These are phyloP conservation scores for Lactarius evosmus DNA, from an alignment of 768 basidiomycete genomes.

Conservation along the genomic window DNA sequence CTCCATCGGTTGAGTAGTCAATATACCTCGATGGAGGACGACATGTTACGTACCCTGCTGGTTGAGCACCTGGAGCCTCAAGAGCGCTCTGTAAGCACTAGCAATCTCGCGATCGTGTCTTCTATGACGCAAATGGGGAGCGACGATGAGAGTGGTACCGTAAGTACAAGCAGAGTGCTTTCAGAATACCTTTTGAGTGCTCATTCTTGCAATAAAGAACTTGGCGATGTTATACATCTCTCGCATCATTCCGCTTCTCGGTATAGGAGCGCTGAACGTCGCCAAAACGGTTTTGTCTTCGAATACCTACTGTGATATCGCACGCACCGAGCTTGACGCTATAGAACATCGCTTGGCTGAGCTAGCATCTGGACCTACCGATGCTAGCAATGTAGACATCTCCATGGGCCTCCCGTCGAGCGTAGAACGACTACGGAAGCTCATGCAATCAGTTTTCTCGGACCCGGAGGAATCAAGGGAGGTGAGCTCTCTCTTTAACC, in stretches of 20 bases:
- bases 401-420: background rate
- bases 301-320: conserved; percentile 5
- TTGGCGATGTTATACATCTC: conserved; percentile 35
- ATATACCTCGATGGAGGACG: conserved; percentile 14
- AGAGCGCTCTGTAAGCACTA: conserved; percentile 13
- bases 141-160: conserved; percentile 20
- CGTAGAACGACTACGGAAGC: conserved; percentile 2
- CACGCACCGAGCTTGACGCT: conserved; percentile 13
- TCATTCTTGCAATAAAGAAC: conserved; percentile 25
- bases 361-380: conserved; percentile 9
- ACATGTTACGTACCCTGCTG: conserved; percentile 12
- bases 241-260: conserved; percentile 34
- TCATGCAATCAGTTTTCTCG: conserved; percentile 15
- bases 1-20: conserved; percentile 17
- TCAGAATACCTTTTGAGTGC: background rate
- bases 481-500: conserved; percentile 1
- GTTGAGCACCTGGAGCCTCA: background rate
- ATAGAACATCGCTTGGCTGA: conserved; percentile 17
- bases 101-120: conserved; percentile 19
- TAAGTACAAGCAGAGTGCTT: conserved; percentile 14
- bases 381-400: background rate
- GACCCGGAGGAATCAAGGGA: conserved; percentile 11
- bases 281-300: conserved; percentile 23
- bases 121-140: conserved; percentile 9
- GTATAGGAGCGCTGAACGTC: conserved; percentile 30